Evolutionary conservation across 2,329 filamentous ascomycete genomes (phyloP).

Genomic region (Arthrobotrys musiformis): DNA sequence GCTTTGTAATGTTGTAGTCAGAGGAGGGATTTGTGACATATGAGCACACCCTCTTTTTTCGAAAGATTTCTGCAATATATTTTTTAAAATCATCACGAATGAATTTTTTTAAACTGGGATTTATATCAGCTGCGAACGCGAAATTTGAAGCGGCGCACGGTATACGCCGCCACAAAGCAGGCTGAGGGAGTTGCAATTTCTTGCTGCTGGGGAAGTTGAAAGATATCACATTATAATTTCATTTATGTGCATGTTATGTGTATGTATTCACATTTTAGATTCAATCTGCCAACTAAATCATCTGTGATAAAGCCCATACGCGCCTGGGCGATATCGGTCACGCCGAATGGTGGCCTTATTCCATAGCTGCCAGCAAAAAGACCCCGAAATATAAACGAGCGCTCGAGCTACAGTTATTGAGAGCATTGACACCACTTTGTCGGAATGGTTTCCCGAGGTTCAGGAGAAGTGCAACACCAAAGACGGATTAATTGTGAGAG

Average conservation of each 20-base stretch:
- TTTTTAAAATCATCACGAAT: no score
- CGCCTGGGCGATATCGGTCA: background rate
- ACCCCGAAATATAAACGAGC: background rate
- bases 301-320: background rate
- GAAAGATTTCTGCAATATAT: background rate
- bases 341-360: background rate
- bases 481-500: slow-evolving; percentile 3
- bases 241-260: no score
- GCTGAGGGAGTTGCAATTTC: slow-evolving; percentile 1
- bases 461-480: background rate
- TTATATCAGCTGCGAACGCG: slow-evolving; percentile 16
- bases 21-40: slow-evolving; percentile 2
- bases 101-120: background rate
- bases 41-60: slow-evolving; percentile 16
- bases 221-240: no score
- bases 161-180: slow-evolving; percentile 18
- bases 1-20: slow-evolving; percentile 34
- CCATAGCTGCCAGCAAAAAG: no score
- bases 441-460: slow-evolving; percentile 19
- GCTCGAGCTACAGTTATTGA: no score
- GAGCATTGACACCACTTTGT: background rate
- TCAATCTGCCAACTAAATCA: no score
- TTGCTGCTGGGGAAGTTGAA: no score
- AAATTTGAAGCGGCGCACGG: slow-evolving; percentile 24
- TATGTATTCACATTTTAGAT: no score